These are phyloP conservation scores for Coffea eugenioides DNA, from an alignment of 257 asterid genomes.

Conservation along the genomic window DNA sequence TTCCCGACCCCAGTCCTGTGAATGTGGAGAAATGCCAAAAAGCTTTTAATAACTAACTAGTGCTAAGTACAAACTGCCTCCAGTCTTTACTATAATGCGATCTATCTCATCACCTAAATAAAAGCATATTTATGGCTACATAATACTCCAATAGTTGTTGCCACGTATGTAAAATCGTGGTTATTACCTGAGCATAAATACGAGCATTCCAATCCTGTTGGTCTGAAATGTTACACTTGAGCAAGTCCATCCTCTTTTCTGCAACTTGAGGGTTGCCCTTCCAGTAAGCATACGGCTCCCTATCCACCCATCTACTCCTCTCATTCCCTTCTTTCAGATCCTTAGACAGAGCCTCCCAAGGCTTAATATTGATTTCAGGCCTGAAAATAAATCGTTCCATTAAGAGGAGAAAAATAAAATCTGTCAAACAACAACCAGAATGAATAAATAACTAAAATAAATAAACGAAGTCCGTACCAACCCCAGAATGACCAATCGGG, in stretches of 20 bases:
- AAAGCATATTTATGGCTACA: no score
- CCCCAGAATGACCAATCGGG: constrained; percentile 62
- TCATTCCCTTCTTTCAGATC: constrained; percentile 58
- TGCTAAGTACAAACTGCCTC: not conserved
- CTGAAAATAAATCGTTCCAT: constrained; percentile 14
- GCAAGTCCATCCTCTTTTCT: constrained; percentile 62
- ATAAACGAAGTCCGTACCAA: constrained; percentile 23
- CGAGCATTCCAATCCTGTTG: constrained; percentile 91
- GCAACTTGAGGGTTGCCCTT: constrained; percentile 70
- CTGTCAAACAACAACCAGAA: no score
- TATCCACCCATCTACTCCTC: constrained; percentile 56
- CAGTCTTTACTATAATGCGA: no score
- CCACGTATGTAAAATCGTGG: no score
- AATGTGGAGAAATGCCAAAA: not conserved
- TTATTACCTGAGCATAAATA: constrained; percentile 59
- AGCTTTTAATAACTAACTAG: not conserved
- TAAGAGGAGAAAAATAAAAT: no score
- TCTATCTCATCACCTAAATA: no score
- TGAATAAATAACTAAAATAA: no score
- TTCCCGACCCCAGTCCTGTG: not conserved
- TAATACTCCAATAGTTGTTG: not conserved
- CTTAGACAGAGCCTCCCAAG: constrained; percentile 59
- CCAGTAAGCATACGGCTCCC: constrained; percentile 92
- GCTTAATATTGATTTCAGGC: constrained; percentile 82
- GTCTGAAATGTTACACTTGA: constrained; percentile 68